A percentile compares a stretch with the other conserved stretches of the same genome.
phyloP scores from a whole-genome alignment of 164 flowering plant species.

The Magnolia kwangsiensis region DNA sequence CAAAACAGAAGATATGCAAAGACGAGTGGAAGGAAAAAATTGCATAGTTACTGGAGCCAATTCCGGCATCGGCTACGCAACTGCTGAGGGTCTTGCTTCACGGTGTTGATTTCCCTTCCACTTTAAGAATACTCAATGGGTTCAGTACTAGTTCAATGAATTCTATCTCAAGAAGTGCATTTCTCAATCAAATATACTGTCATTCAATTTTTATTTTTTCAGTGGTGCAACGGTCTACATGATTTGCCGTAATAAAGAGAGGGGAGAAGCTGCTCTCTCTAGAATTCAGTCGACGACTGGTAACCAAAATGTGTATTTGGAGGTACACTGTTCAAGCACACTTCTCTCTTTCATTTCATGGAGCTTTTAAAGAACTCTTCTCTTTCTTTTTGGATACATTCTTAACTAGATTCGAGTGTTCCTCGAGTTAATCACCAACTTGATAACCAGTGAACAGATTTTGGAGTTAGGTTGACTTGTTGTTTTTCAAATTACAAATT shows the following conservation, averaged over 20 bases:
- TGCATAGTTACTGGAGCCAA: conserved; percentile 97
- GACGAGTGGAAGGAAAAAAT: conserved; percentile 65
- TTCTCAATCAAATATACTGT: not conserved
- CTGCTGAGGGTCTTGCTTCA: conserved; percentile 86
- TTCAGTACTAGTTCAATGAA: not conserved
- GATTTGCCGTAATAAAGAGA: conserved; percentile 87
- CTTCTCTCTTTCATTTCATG: not conserved
- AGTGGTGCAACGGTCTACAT: conserved; percentile 88
- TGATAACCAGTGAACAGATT: not conserved
- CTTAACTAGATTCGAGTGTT: not conserved
- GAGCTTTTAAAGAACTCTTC: not conserved
- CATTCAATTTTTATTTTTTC: conserved; percentile 4
- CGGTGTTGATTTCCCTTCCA: conserved; percentile 38
- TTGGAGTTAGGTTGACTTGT: not conserved
- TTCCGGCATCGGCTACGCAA: conserved; percentile 86
- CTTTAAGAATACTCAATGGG: not conserved
- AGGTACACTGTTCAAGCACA: conserved; percentile 41
- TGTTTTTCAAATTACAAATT: not conserved
- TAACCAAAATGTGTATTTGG: conserved; percentile 73
- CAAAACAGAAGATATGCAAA: conserved; percentile 68
- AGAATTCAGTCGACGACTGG: conserved; percentile 71
- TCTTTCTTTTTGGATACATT: not conserved
- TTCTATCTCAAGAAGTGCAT: not conserved
- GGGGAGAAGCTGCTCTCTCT: conserved; percentile 86
- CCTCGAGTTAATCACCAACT: not conserved